phyloP scores from a whole-genome alignment of 257 asterid genomes.

The Nicotiana obtusifolia region DNA sequence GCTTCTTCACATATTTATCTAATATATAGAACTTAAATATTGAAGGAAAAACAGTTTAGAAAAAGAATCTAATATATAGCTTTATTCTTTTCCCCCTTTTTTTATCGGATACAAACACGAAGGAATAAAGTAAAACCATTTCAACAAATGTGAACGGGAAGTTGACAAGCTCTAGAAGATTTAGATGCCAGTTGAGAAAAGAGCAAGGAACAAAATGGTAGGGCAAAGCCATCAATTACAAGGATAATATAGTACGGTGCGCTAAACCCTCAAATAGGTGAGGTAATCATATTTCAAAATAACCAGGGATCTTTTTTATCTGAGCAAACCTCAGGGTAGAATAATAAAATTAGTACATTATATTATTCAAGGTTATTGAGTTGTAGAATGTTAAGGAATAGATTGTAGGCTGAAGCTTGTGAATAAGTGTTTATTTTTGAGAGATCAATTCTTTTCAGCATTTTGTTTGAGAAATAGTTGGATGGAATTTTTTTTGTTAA shows the following conservation, averaged over 20 bases:
- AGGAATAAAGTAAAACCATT: not conserved
- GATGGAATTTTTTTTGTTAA: not conserved
- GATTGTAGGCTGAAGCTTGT: not conserved
- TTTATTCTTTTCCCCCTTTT: not conserved
- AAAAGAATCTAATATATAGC: not conserved
- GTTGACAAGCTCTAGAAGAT: not conserved
- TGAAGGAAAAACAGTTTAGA: not conserved
- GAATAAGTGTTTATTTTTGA: not conserved
- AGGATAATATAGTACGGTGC: not conserved
- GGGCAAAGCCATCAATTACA: not conserved
- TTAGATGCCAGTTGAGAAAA: not conserved
- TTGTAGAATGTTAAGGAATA: not conserved
- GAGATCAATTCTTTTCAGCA: not conserved
- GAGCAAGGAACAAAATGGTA: not conserved
- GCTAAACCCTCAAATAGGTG: not conserved
- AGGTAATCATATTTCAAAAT: not conserved
- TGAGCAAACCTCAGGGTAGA: not conserved
- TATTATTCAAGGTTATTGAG: not conserved
- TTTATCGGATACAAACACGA: not conserved
- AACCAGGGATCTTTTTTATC: not conserved
- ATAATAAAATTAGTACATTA: not conserved
- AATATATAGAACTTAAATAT: not conserved
- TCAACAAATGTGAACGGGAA: not conserved
- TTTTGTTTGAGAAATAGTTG: not conserved
- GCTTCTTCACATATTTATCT: not conserved